These are phyloP conservation scores for Lentinula raphanica DNA, from an alignment of 768 basidiomycete genomes.

Conservation along the genomic window DNA sequence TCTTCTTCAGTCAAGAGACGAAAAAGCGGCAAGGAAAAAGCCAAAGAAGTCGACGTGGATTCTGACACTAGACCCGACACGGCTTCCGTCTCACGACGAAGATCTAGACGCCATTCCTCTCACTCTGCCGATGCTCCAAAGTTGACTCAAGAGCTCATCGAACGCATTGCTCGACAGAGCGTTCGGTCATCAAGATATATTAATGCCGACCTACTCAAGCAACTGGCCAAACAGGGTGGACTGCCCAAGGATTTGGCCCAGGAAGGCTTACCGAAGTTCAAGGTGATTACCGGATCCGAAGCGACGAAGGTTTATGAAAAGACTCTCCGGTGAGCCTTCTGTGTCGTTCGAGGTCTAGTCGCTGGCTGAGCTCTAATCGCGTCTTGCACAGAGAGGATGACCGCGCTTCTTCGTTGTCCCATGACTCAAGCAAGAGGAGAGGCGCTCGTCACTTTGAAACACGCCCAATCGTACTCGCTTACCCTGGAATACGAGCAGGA, in stretches of 20 bases:
- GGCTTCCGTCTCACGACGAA: neutral
- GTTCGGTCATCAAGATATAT: neutral
- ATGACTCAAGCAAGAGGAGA: neutral
- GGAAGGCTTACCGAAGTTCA: conserved; percentile 6
- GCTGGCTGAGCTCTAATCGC: neutral
- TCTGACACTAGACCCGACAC: neutral
- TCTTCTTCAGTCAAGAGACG: neutral
- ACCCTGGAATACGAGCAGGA: conserved; percentile 33
- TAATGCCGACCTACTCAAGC: conserved; percentile 3
- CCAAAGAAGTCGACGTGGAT: neutral
- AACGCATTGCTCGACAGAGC: conserved; percentile 4
- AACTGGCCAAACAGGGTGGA: conserved; percentile 4
- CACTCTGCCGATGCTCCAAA: neutral
- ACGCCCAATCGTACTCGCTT: conserved; percentile 39
- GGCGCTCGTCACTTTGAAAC: neutral
- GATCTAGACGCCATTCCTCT: neutral
- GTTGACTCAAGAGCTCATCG: neutral
- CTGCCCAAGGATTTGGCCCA: neutral
- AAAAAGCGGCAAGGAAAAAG: conserved; percentile 2
- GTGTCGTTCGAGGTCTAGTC: neutral
- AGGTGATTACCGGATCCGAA: conserved; percentile 6
- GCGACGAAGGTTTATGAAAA: conserved; percentile 6
- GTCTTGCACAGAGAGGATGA: conserved; percentile 6
- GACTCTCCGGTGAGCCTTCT: conserved; percentile 1
- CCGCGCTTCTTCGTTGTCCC: conserved; percentile 3